Evolutionary conservation across 352 stramenopile species (phyloP).

Genomic region (Achlya hypogyna): DNA sequence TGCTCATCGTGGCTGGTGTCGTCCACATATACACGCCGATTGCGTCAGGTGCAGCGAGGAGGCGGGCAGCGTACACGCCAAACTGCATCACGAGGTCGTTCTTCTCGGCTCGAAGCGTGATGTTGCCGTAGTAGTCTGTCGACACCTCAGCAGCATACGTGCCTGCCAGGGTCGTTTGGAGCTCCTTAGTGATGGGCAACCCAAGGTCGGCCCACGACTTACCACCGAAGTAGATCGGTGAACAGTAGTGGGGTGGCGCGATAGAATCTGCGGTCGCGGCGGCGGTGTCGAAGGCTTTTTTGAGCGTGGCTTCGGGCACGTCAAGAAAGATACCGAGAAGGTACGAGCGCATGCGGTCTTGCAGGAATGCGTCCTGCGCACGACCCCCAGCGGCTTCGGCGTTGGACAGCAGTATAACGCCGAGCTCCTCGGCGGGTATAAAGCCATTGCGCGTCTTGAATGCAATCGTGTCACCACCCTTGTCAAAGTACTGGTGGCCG

Average conservation of each 20-base stretch:
- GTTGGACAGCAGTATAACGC: constrained; percentile 54
- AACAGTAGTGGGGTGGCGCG: constrained; percentile 30
- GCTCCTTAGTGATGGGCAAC: constrained; percentile 21
- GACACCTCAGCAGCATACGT: constrained; percentile 35
- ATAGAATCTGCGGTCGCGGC: constrained; percentile 32
- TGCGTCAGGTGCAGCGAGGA: too few relatives aligned
- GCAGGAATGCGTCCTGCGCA: constrained; percentile 19
- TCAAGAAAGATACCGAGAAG: constrained; percentile 60
- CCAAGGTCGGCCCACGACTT: constrained; percentile 29
- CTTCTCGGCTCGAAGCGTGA: constrained; percentile 23
- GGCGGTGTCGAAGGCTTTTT: constrained; percentile 29
- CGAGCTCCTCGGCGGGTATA: constrained; percentile 34
- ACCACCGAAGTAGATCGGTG: constrained; percentile 27
- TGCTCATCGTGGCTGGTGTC: too few relatives aligned
- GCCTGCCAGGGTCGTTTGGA: constrained; percentile 31
- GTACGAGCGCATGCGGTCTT: constrained; percentile 62
- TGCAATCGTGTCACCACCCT: constrained; percentile 41
- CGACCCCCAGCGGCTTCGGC: constrained; percentile 9
- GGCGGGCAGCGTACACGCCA: too few relatives aligned
- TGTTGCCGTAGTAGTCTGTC: constrained; percentile 28
- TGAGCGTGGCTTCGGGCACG: constrained; percentile 43
- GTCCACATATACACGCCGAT: too few relatives aligned
- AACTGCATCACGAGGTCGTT: background rate
- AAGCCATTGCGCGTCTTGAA: constrained; percentile 55
- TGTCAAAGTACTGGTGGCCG: constrained; percentile 57